Percentiles rank a stretch among this genome's conserved stretches.
Conservation (phyloP, 106 monocot genomes). For the Vanilla planifolia region DNA sequence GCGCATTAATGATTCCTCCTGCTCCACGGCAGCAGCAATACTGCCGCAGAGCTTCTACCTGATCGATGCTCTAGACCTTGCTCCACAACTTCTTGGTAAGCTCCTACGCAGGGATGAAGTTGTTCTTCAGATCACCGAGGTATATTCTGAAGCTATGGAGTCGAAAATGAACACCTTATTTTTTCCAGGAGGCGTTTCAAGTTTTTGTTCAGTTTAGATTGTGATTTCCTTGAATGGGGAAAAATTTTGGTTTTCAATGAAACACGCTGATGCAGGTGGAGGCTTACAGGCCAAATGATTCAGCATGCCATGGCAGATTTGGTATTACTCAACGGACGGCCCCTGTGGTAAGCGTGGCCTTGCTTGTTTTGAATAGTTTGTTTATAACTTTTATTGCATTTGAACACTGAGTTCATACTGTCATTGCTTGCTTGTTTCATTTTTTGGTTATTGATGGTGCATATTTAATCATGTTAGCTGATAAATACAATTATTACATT, state of each 20-base stretch:
- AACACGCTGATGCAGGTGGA: slow-evolving; percentile 36
- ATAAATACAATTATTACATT: too few relatives aligned
- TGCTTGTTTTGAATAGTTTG: too few relatives aligned
- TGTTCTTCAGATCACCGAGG: slow-evolving; percentile 73
- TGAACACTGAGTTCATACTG: too few relatives aligned
- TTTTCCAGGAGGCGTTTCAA: not conserved
- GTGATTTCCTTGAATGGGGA: not conserved
- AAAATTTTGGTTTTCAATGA: not conserved
- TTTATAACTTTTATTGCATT: not conserved
- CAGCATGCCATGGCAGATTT: slow-evolving; percentile 68
- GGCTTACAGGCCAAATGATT: slow-evolving; percentile 60
- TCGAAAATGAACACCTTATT: not conserved
- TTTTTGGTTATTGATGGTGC: too few relatives aligned
- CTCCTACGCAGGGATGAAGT: slow-evolving; percentile 63
- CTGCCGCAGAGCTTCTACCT: slow-evolving; percentile 45
- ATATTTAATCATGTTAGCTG: too few relatives aligned
- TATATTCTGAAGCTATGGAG: not conserved
- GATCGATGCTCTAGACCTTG: slow-evolving; percentile 61
- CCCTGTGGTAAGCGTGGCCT: slow-evolving; percentile 42
- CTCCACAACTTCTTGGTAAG: slow-evolving; percentile 73
- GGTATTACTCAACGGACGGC: slow-evolving; percentile 61
- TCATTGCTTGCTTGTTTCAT: too few relatives aligned
- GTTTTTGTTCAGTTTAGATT: not conserved
- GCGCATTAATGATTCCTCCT: not conserved
- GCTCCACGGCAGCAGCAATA: slow-evolving; percentile 9